Conservation (phyloP, 805 yeast species). For the Henningerozyma blattae region DNA sequence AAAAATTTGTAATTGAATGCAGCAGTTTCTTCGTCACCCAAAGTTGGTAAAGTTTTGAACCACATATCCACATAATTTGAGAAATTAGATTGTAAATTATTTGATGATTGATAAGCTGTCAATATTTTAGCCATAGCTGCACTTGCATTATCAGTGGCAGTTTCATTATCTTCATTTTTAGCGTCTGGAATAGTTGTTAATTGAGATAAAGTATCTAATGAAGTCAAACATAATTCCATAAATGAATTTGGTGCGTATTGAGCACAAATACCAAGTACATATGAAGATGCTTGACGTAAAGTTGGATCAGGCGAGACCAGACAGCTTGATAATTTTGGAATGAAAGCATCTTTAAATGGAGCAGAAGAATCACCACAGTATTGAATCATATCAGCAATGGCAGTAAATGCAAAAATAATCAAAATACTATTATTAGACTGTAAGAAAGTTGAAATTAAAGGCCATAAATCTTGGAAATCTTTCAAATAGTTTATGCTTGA, state of each 20-base stretch:
- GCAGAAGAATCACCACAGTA: slow-evolving; percentile 60
- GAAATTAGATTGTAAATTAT: slow-evolving; percentile 42
- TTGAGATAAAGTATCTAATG: slow-evolving; percentile 65
- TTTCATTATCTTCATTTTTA: slow-evolving; percentile 69
- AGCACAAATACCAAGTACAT: slow-evolving; percentile 77
- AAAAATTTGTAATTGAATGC: slow-evolving; percentile 70
- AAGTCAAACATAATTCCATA: slow-evolving; percentile 49
- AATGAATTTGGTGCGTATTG: slow-evolving; percentile 61
- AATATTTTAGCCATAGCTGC: slow-evolving; percentile 78
- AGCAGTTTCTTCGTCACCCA: slow-evolving; percentile 82
- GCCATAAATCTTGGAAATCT: slow-evolving; percentile 51
- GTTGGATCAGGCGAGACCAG: slow-evolving; percentile 55
- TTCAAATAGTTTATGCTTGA: slow-evolving; percentile 46
- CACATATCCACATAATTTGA: slow-evolving; percentile 59
- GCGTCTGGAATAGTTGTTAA: slow-evolving; percentile 71
- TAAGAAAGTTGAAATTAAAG: slow-evolving; percentile 46
- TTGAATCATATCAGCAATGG: slow-evolving; percentile 72
- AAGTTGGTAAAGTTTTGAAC: slow-evolving; percentile 72
- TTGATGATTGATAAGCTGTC: slow-evolving; percentile 41
- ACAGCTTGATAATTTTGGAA: slow-evolving; percentile 52
- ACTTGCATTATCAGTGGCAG: slow-evolving; percentile 79
- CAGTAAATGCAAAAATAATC: slow-evolving; percentile 67
- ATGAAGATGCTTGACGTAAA: slow-evolving; percentile 79
- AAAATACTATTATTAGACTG: slow-evolving; percentile 56
- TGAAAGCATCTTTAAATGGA: slow-evolving; percentile 51